Base-by-base conservation (phyloP, 352 stramenopile genomes). In the Globisporangium mamillatum region DNA sequence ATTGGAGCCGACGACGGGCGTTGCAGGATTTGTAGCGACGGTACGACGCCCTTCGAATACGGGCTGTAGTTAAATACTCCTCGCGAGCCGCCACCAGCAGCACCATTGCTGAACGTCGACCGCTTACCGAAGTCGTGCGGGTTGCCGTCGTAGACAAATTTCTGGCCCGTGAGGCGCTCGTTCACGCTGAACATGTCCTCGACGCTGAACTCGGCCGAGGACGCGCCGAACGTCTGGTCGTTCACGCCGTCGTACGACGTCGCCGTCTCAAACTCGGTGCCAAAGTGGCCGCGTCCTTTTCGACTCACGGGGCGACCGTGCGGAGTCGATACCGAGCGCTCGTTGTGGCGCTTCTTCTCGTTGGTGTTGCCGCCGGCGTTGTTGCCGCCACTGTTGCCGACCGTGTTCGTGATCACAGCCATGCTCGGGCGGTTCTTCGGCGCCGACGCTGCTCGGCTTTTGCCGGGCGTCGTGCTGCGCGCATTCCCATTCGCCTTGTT, bases 111-210 rank as follows among this genome's bases (percentile, higher is more conserved):
- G 32, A 57, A 20, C 18, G n/a, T 36, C 25, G 57, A 64, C 22
- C 74, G 77, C 69, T 93, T 97, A 6, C 90, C 92, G 70, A 98
- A 98, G 59, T 97, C 81, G 71, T 98, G 94, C 34, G 95, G 94
- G 73, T 98, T 98, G 25, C 95, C 95, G 79, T 98, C 91, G 68
- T 98, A 98, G 38, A 92, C 88, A 36, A 98, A 97, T 70, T 98
- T 98, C 25, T 90, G 77, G 16, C 94, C 94, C 22, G 92, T 92
- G 38, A 98, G 73, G 64, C 81, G 79, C 81, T 98, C 93, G 75
- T 98, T 98, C 27, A 97, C 87, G 58, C 78, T 88, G 72, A 98
- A 98, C 95, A 98, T 98, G 34, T 98, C 95, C 69, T 98, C 92
- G 55, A 98, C 95, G 60, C 93, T 94, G 75, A 94, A 92, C 1